Percentiles rank a stretch among this genome's conserved stretches.
phyloP scores from a whole-genome alignment of 176 grass and related monocot species.

The Urochloa ruziziensis region DNA sequence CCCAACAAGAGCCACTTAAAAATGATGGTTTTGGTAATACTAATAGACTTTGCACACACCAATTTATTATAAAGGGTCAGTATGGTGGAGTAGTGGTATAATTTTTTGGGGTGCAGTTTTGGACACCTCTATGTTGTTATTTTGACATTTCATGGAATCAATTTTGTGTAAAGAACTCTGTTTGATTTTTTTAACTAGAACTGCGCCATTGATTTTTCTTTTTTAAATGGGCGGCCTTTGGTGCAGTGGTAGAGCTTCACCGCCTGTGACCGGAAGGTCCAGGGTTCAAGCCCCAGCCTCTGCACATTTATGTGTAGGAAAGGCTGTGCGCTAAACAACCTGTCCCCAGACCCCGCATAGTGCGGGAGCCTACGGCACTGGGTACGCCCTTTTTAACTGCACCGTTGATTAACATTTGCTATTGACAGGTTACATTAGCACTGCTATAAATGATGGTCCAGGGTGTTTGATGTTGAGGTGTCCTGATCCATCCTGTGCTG shows the following conservation, averaged over 20 bases:
- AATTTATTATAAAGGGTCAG: neutral
- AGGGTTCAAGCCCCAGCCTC: too few species aligned
- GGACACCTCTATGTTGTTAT: conserved; percentile 4
- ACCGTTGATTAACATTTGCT: conserved; percentile 11
- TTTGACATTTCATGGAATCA: neutral
- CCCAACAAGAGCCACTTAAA: neutral
- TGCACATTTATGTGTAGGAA: too few species aligned
- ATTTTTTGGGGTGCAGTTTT: neutral
- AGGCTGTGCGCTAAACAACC: too few species aligned
- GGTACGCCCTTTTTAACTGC: too few species aligned
- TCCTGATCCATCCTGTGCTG: conserved; percentile 88
- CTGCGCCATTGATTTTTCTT: too few species aligned
- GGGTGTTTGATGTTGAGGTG: conserved; percentile 98
- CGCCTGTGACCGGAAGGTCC: too few species aligned
- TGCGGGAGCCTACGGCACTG: too few species aligned
- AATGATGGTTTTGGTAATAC: neutral
- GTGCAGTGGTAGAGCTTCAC: too few species aligned
- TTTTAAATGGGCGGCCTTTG: too few species aligned
- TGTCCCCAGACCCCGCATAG: too few species aligned
- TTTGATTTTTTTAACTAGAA: neutral
- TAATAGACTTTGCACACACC: neutral
- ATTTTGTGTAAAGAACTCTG: conserved; percentile 3
- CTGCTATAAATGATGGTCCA: conserved; percentile 98
- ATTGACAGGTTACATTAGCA: conserved; percentile 89
- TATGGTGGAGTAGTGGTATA: neutral